Conservation (phyloP, 78 protist genomes). For the slime mould (Dictyostelium discoideum) region DNA sequence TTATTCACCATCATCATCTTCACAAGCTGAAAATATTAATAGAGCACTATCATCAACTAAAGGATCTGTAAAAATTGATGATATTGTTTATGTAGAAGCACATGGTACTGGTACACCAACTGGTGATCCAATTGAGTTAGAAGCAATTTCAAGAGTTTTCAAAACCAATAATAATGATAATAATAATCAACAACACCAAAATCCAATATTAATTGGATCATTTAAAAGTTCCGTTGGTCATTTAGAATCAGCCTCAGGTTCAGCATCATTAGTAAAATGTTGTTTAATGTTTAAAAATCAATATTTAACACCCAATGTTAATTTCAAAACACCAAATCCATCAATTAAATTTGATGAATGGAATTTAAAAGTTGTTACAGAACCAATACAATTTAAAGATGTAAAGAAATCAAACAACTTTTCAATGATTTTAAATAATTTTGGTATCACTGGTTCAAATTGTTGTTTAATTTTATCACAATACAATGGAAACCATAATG, state of each 20-base stretch:
- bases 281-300: constrained; percentile 17
- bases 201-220: constrained; percentile 26
- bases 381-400: constrained; percentile 16
- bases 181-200: not conserved
- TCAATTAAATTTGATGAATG: constrained; percentile 54
- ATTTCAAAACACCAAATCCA: constrained; percentile 42
- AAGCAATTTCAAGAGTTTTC: constrained; percentile 13
- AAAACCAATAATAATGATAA: not conserved
- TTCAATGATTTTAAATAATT: constrained; percentile 69
- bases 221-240: constrained; percentile 51
- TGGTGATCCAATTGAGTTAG: constrained; percentile 82
- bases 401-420: not conserved
- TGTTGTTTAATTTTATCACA: constrained; percentile 21
- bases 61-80: not conserved
- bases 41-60: constrained; percentile 39
- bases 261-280: not conserved
- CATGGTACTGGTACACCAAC: constrained; percentile 80
- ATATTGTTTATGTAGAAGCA: constrained; percentile 59
- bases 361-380: constrained; percentile 48
- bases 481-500: not conserved
- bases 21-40: not conserved
- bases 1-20: too few relatives aligned
- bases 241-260: constrained; percentile 52
- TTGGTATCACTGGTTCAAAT: constrained; percentile 73
- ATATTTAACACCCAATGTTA: constrained; percentile 42